Evolutionary conservation across 2,329 filamentous ascomycete species (phyloP).

Genomic region (Fusarium dlaminii): DNA sequence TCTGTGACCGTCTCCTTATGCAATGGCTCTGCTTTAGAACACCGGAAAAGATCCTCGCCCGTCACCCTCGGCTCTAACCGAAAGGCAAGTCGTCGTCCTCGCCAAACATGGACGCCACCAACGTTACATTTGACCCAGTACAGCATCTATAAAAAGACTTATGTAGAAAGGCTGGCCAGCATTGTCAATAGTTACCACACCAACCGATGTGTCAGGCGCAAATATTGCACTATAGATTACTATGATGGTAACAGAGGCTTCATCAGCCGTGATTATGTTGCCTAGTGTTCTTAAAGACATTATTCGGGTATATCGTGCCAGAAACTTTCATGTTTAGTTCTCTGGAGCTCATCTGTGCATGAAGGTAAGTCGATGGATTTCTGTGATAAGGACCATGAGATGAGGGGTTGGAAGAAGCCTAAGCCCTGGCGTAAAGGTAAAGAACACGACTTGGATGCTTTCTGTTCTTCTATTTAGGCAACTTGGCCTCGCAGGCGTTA

Average conservation of each 20-base stretch:
- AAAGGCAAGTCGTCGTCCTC: not conserved
- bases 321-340: not conserved
- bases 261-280: not conserved
- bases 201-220: not conserved
- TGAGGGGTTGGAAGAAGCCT: not conserved
- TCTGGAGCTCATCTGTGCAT: not conserved
- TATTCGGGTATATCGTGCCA: rapidly evolving
- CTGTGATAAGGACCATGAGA: rapidly evolving
- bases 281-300: not conserved
- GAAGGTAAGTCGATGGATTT: not conserved
- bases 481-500: rapidly evolving
- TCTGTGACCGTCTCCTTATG: not conserved
- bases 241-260: not conserved
- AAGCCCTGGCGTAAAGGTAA: rapidly evolving
- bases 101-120: not conserved
- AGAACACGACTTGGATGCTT: rapidly evolving
- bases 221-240: not conserved
- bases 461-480: not conserved
- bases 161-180: not conserved
- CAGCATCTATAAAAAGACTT: not conserved
- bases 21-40: not conserved
- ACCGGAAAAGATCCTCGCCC: not conserved
- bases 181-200: rapidly evolving
- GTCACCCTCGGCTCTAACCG: not conserved
- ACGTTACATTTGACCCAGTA: not conserved